Evolutionary conservation across 1,284 basidiomycete genomes (phyloP).

Genomic region (Malassezia restricta): DNA sequence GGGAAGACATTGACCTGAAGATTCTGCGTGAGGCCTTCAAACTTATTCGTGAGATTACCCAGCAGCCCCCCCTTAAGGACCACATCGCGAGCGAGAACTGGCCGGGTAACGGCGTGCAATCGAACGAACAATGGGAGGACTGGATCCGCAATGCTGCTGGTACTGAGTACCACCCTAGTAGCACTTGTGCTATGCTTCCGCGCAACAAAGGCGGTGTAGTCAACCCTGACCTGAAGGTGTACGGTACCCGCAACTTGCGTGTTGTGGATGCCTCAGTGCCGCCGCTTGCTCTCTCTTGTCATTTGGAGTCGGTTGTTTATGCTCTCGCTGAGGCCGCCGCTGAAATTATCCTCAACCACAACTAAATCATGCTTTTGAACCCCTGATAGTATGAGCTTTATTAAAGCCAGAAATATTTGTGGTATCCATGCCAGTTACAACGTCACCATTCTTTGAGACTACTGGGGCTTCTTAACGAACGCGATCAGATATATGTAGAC

Average conservation of each 20-base stretch:
- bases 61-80: conserved; percentile 17
- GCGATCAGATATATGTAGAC: too few species aligned
- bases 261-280: conserved; percentile 47
- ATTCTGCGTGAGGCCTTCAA: conserved; percentile 28
- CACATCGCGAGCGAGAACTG: conserved; percentile 14
- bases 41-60: conserved; percentile 24
- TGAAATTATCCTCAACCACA: conserved; percentile 23
- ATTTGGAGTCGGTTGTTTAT: conserved; percentile 50
- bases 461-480: background rate
- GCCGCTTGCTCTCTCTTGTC: conserved; percentile 48
- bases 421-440: background rate
- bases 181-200: conserved; percentile 58
- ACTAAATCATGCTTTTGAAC: background rate
- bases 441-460: background rate
- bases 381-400: background rate
- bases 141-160: conserved; percentile 18
- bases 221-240: conserved; percentile 55
- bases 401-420: background rate
- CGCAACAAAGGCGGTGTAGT: conserved; percentile 57
- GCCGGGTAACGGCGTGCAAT: conserved; percentile 18
- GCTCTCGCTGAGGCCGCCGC: conserved; percentile 47
- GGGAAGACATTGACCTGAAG: conserved; percentile 22
- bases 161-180: conserved; percentile 49
- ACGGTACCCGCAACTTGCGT: conserved; percentile 57
- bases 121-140: conserved; percentile 23